Percentiles rank a stretch among this genome's conserved stretches.
Evolutionary conservation across 1,139 yeast genomes (phyloP).

Genomic region (Lodderomyces parapsilosis): DNA sequence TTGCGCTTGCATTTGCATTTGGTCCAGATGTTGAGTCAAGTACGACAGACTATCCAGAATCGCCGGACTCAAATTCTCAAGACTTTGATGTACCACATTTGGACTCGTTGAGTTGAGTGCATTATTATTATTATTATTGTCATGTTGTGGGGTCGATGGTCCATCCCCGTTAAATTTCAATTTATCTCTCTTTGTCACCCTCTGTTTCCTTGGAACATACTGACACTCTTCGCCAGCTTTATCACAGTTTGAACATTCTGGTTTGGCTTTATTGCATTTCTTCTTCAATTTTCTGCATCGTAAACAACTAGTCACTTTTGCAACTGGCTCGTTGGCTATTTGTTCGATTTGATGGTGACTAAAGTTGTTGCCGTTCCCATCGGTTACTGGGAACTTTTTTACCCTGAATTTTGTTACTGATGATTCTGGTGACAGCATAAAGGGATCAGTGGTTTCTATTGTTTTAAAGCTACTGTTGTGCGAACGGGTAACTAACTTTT

Average conservation of each 20-base stretch:
- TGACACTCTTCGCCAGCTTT: slow-evolving; percentile 38
- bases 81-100: slow-evolving; percentile 8
- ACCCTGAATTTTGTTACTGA: slow-evolving; percentile 6
- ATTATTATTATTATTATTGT: too few relatives aligned
- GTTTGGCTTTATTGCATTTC: slow-evolving; percentile 45
- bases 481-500: too few relatives aligned
- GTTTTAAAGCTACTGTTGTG: too few relatives aligned
- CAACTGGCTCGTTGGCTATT: slow-evolving; percentile 2
- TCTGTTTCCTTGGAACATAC: slow-evolving; percentile 42
- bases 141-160: not conserved
- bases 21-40: not conserved
- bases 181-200: slow-evolving; percentile 10
- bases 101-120: not conserved
- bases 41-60: slow-evolving; percentile 5
- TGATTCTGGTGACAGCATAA: slow-evolving; percentile 2
- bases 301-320: slow-evolving; percentile 16
- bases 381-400: not conserved
- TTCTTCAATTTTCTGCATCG: slow-evolving; percentile 41
- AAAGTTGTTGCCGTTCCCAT: slow-evolving; percentile 2
- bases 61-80: slow-evolving; percentile 17
- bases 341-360: slow-evolving; percentile 1
- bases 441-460: too few relatives aligned
- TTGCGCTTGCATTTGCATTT: too few relatives aligned
- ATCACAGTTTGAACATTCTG: slow-evolving; percentile 44
- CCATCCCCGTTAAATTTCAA: not conserved